These are phyloP conservation scores for Pleurotus citrinopileatus DNA, from an alignment of 768 basidiomycete species.

Conservation along the genomic window DNA sequence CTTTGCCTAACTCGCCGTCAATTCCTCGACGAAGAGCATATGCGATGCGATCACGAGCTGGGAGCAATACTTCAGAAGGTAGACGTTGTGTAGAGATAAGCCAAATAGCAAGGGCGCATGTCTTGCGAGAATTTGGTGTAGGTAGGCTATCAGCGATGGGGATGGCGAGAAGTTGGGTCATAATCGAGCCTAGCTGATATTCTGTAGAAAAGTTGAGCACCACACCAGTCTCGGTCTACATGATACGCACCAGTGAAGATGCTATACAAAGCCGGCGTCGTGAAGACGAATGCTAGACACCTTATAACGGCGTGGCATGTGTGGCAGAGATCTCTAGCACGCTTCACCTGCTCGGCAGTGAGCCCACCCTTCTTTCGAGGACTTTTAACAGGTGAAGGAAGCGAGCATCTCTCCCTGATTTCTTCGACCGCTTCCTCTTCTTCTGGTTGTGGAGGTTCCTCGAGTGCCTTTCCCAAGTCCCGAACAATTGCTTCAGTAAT, in stretches of 20 bases:
- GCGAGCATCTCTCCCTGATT: slow-evolving; percentile 23
- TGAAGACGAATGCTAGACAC: slow-evolving; percentile 58
- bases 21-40: slow-evolving; percentile 73
- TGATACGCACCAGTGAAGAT: slow-evolving; percentile 56
- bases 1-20: slow-evolving; percentile 82
- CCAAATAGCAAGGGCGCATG: slow-evolving; percentile 75
- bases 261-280: slow-evolving; percentile 52
- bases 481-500: slow-evolving; percentile 63
- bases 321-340: slow-evolving; percentile 76
- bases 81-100: slow-evolving; percentile 70
- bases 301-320: slow-evolving; percentile 69
- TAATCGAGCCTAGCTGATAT: slow-evolving; percentile 52
- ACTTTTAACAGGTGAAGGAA: slow-evolving; percentile 71
- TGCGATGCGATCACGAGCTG: slow-evolving; percentile 65
- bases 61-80: slow-evolving; percentile 55
- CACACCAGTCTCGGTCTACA: slow-evolving; percentile 12
- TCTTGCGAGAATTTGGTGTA: slow-evolving; percentile 85
- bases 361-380: slow-evolving; percentile 62
- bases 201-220: slow-evolving; percentile 34
- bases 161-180: slow-evolving; percentile 67
- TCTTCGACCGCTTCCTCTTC: slow-evolving; percentile 26
- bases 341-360: slow-evolving; percentile 74
- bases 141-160: slow-evolving; percentile 68
- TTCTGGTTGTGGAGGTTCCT: slow-evolving; percentile 44
- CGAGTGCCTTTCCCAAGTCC: slow-evolving; percentile 63